phyloP scores from a whole-genome alignment of 2,329 filamentous ascomycete genomes.

The Gremmenia infestans region DNA sequence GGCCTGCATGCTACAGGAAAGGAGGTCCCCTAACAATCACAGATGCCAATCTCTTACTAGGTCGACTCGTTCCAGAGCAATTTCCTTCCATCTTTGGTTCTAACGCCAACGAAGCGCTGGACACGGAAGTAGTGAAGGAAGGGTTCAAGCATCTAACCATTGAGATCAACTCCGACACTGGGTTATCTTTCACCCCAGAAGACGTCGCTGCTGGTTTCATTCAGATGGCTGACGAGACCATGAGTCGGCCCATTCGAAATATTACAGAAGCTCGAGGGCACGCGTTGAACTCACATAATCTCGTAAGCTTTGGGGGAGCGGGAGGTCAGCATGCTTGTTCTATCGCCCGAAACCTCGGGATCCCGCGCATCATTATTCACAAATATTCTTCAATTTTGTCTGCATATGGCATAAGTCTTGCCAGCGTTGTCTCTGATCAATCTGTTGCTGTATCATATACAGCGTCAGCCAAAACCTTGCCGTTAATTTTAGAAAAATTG shows the following conservation, averaged over 20 bases:
- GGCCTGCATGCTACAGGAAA: constrained; percentile 85
- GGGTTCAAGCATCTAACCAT: constrained; percentile 70
- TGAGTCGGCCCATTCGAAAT: constrained; percentile 83
- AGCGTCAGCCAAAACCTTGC: constrained; percentile 30
- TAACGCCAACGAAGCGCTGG: constrained; percentile 74
- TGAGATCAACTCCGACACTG: constrained; percentile 68
- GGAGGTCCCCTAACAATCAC: constrained; percentile 83
- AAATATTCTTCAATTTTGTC: constrained; percentile 83
- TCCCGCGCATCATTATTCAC: constrained; percentile 78
- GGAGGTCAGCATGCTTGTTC: constrained; percentile 86
- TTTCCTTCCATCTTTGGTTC: constrained; percentile 63
- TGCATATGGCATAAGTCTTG: constrained; percentile 85
- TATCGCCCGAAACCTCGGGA: constrained; percentile 76
- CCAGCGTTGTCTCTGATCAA: constrained; percentile 87
- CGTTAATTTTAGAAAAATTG: neutral
- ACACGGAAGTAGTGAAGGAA: constrained; percentile 65
- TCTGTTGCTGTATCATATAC: neutral
- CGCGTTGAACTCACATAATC: constrained; percentile 76
- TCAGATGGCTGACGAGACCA: constrained; percentile 82
- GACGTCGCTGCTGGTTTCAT: constrained; percentile 58
- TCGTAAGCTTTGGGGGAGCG: constrained; percentile 86
- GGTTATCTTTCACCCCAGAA: constrained; percentile 63
- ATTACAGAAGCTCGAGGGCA: constrained; percentile 88
- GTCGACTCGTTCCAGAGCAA: constrained; percentile 77
- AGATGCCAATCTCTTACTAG: constrained; percentile 81